Conservation (phyloP, 129 eudicot genomes). For the Lactuca sativa region DNA sequence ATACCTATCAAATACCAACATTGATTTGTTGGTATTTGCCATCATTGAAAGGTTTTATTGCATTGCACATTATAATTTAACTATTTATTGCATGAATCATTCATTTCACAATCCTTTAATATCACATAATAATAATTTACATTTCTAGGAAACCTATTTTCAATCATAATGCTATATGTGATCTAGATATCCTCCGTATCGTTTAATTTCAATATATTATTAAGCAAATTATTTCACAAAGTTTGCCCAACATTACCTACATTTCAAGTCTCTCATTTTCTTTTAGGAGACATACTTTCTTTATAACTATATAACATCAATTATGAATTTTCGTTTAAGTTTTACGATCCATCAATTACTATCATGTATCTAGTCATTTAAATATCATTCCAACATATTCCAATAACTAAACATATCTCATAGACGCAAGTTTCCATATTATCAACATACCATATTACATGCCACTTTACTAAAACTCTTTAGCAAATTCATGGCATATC, state of each 20-base stretch:
- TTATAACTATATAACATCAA: not conserved
- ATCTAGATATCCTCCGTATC: not conserved
- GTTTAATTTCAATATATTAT: not conserved
- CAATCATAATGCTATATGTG: no score
- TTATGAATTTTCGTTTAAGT: not conserved
- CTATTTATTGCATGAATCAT: no score
- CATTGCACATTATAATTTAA: no score
- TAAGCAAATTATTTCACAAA: not conserved
- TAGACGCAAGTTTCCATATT: not conserved
- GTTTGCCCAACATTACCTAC: not conserved
- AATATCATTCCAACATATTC: not conserved
- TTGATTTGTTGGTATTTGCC: no score
- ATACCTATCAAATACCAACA: no score
- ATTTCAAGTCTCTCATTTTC: not conserved
- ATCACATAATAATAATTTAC: no score
- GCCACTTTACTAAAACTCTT: no score
- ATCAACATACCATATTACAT: no score
- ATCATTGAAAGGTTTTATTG: no score
- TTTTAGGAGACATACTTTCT: not conserved
- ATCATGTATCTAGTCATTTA: not conserved
- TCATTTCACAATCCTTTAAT: no score
- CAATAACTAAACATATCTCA: not conserved
- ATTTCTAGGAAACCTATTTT: no score
- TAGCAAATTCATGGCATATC: no score
- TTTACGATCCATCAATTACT: not conserved